Conservation (phyloP, 768 basidiomycete genomes). For the Trametes cubensis region DNA sequence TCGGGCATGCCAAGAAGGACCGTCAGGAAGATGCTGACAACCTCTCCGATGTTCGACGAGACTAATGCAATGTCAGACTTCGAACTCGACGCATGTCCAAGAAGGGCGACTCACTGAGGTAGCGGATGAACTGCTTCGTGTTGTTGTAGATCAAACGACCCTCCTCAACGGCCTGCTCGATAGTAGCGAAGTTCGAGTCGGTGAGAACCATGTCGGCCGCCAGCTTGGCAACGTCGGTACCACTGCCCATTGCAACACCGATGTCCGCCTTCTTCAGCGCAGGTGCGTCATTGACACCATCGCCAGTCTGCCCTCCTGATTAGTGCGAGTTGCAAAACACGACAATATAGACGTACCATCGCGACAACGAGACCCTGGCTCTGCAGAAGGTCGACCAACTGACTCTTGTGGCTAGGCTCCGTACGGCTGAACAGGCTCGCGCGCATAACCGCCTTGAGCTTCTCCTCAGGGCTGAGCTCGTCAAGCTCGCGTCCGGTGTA, state of each 20-base stretch:
- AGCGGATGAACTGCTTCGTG: conserved; percentile 99
- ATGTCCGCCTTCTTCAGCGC: conserved; percentile 97
- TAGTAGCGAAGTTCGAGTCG: conserved; percentile 97
- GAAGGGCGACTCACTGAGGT: conserved; percentile 70
- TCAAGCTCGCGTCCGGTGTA: conserved; percentile 95
- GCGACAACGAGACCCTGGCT: conserved; percentile 91
- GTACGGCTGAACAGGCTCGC: conserved; percentile 93
- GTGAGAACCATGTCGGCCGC: conserved; percentile 98
- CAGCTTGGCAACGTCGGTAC: conserved; percentile 97
- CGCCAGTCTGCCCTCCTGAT: conserved; percentile 69
- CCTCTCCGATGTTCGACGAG: conserved; percentile 97
- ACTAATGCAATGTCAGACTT: conserved; percentile 43
- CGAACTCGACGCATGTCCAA: conserved; percentile 1
- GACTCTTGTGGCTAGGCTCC: conserved; percentile 92
- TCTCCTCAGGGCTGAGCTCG: conserved; percentile 75
- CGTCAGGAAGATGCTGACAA: conserved; percentile 96
- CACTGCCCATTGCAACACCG: conserved; percentile 98
- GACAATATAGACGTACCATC: conserved; percentile 61
- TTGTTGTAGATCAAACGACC: conserved; percentile 98
- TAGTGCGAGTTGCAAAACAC: conserved; percentile 12
- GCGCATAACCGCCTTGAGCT: conserved; percentile 81
- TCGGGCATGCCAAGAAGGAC: conserved; percentile 99
- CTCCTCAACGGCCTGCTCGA: conserved; percentile 96
- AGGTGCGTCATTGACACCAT: conserved; percentile 98
- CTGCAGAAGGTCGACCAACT: conserved; percentile 93